These are phyloP conservation scores for Silene uniflora DNA, from an alignment of 148 eudicot genomes.

Conservation along the genomic window DNA sequence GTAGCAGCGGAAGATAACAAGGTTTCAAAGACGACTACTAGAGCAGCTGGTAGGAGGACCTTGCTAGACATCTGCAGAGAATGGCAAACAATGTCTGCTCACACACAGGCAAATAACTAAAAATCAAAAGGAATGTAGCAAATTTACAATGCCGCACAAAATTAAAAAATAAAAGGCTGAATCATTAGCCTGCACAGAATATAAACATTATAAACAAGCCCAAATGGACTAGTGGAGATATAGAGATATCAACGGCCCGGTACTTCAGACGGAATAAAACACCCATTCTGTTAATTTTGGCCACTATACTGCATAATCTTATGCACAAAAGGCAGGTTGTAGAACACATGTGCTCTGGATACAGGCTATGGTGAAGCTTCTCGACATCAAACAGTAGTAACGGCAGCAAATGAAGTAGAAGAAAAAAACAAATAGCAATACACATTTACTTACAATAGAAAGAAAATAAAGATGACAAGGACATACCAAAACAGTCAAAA, in stretches of 20 bases:
- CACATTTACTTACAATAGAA: neutral
- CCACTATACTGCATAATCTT: slow-evolving; percentile 1
- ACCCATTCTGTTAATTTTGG: neutral
- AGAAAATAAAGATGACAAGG: neutral
- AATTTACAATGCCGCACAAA: too few relatives aligned
- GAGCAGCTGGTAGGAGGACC: slow-evolving; percentile 75
- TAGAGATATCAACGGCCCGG: too few relatives aligned
- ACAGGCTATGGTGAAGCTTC: slow-evolving; percentile 2
- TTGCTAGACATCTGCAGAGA: slow-evolving; percentile 88
- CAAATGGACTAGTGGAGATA: too few relatives aligned
- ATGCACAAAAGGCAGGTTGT: neutral
- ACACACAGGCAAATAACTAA: neutral
- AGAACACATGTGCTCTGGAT: neutral
- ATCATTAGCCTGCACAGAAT: neutral
- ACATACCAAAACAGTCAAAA: slow-evolving; percentile 81
- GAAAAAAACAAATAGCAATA: neutral
- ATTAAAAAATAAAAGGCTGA: neutral
- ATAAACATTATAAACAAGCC: neutral
- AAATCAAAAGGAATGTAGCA: neutral
- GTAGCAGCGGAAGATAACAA: slow-evolving; percentile 95
- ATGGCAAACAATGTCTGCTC: slow-evolving; percentile 3
- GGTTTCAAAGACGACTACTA: slow-evolving; percentile 76
- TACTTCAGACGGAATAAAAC: too few relatives aligned
- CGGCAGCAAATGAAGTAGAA: neutral
- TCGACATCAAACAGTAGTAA: neutral